phyloP scores from a whole-genome alignment of 2,329 filamentous ascomycete genomes.

The Chrysosporium queenslandicum region DNA sequence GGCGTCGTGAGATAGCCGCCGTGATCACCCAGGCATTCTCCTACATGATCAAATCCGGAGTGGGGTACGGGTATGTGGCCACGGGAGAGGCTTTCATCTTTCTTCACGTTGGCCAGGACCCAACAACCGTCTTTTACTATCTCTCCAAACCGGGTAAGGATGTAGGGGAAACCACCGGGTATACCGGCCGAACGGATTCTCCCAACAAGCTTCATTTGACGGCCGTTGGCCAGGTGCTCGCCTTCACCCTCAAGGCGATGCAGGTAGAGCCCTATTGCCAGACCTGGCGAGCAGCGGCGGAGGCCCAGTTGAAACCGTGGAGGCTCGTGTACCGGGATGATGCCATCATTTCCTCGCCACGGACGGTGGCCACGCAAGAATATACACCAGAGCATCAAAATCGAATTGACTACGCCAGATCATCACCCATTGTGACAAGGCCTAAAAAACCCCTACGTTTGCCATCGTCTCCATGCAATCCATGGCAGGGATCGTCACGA shows the following conservation, averaged over 20 bases:
- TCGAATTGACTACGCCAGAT: not conserved
- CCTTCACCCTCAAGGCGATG: constrained; percentile 25
- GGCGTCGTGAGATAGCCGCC: constrained; percentile 33
- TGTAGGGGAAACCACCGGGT: constrained; percentile 21
- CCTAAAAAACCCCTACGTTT: constrained; percentile 1
- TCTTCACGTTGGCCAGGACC: constrained; percentile 27
- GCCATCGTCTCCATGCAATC: constrained; percentile 1
- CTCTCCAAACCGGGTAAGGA: constrained; percentile 26
- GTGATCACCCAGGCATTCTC: constrained; percentile 42
- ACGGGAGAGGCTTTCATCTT: constrained; percentile 40
- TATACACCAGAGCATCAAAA: constrained; percentile 1
- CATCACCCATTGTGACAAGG: constrained; percentile 12
- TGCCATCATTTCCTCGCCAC: not conserved
- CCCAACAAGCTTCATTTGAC: constrained; percentile 25
- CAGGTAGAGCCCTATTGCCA: constrained; percentile 14
- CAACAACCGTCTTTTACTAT: constrained; percentile 26
- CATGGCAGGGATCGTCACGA: not conserved
- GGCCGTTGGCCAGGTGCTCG: constrained; percentile 25
- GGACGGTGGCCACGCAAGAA: constrained; percentile 11
- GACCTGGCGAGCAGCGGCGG: constrained; percentile 18
- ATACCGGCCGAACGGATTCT: constrained; percentile 8
- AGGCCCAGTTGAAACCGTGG: constrained; percentile 19
- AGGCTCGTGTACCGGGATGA: constrained; percentile 20
- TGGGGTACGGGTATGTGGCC: constrained; percentile 37
- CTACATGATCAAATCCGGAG: constrained; percentile 42